Base-by-base conservation (phyloP, 371 early-diverging fungal genomes). In the Neoconidiobolus thromboides region DNA sequence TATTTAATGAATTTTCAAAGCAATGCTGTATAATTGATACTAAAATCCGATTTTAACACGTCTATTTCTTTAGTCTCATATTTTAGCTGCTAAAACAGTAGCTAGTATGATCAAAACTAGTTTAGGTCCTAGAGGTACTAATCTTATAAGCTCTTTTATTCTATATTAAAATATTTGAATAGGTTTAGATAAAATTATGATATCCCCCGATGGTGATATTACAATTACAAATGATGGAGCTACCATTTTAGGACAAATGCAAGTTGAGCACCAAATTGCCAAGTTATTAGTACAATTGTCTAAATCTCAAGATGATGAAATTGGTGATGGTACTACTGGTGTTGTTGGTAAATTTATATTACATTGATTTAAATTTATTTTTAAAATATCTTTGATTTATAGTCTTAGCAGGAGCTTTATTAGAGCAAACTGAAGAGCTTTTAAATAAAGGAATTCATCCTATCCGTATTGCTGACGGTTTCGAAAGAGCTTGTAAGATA, bases 321-420 rank as follows among this genome's bases (percentile, higher is more conserved):
- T 99, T 71, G 99, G 99, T 62, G 99, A 99, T 75, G 99, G 99
- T 60, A 99, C 99, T 42, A 99, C 99, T 12, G 93, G 98, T 69
- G 96, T 99, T 62, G 99, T 99, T 68, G 85, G 89, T 88, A 75
- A 61, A 75, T 74, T 41, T 12, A 1, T 46, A 37, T 1, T 47
- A 15, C 36, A 53, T 50, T 46, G 38, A 46, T 48, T 5, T 60
- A n/a, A 1, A 48, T 48, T 15, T 47, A 1, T 47, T 4, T 58
- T 39, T 1, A 2, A 4, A 53, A 53, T 49, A 5, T 15, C 42
- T 42, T 65, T 38, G 9, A 36, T 37, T 39, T 14, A 54, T 66
- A 89, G 97, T 99, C 3, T 81, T 99, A 60, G 99, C 99, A 49
- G 93, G 98, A 57, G 93, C 99, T 40, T 73, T 99, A 40, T 78